Conservation (phyloP, 441 rosid species). For the Populus hybrid region DNA sequence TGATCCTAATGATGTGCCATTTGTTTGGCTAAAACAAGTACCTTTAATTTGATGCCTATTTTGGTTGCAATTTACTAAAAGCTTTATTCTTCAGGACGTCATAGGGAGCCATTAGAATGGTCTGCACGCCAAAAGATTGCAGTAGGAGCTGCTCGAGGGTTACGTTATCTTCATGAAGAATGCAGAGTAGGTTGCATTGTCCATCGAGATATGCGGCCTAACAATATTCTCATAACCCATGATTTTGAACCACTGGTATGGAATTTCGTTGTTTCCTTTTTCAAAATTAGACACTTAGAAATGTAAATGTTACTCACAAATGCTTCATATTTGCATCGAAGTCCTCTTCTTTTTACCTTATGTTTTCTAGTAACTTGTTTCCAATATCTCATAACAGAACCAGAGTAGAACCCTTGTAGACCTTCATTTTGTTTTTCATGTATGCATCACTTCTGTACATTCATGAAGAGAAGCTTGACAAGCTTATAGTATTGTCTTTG, state of each 20-base stretch:
- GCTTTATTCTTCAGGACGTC: constrained; percentile 47
- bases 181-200: constrained; percentile 99
- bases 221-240: constrained; percentile 95
- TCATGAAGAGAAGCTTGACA: neutral
- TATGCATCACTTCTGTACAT: neutral
- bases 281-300: neutral
- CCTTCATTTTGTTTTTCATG: neutral
- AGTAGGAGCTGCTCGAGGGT: constrained; percentile 96
- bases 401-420: neutral
- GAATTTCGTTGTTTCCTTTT: neutral
- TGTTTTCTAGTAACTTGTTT: neutral
- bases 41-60: neutral
- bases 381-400: neutral
- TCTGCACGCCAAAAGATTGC: constrained; percentile 93
- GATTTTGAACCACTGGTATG: constrained; percentile 95
- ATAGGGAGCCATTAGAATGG: constrained; percentile 71
- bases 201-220: constrained; percentile 98
- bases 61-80: constrained; percentile 8
- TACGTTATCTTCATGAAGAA: constrained; percentile 98
- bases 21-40: neutral
- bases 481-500: neutral
- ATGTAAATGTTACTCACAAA: neutral
- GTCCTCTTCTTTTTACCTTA: neutral
- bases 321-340: neutral
- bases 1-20: neutral